These are phyloP conservation scores for Sclerotinia glacialis DNA, from an alignment of 2,329 filamentous ascomycete genomes.

Conservation along the genomic window DNA sequence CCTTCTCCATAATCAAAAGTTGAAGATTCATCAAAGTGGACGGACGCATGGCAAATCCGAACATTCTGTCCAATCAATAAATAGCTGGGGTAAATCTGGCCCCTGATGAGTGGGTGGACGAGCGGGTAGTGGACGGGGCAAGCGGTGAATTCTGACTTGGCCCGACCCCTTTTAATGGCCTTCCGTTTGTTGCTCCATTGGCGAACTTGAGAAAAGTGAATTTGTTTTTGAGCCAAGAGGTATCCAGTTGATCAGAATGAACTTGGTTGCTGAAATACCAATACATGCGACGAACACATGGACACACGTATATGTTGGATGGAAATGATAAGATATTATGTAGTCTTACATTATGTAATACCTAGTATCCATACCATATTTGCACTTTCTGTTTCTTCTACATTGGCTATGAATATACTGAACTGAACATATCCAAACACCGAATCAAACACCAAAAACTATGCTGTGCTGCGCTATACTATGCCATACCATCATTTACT, in stretches of 20 bases:
- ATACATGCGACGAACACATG: background rate
- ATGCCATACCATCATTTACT: background rate
- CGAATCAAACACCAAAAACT: constrained; percentile 1
- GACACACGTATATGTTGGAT: background rate
- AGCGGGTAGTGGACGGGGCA: background rate
- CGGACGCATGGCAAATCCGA: background rate
- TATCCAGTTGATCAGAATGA: background rate
- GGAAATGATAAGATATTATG: background rate
- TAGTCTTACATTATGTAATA: no score
- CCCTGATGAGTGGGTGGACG: background rate
- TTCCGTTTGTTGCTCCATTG: background rate
- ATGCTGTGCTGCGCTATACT: constrained; percentile 9
- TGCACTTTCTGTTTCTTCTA: background rate
- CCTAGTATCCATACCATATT: background rate
- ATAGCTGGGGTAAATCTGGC: background rate
- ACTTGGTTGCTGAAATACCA: background rate
- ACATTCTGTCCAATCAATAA: background rate
- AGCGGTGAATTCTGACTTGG: background rate
- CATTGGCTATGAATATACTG: background rate
- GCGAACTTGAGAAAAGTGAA: background rate
- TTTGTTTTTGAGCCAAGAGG: background rate
- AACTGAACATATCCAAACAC: constrained; percentile 1
- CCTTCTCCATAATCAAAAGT: no score
- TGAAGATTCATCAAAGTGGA: constrained; percentile 4
- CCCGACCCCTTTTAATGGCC: background rate